Conservation (phyloP, 2,329 filamentous ascomycete species). For the Ascochyta lentis region DNA sequence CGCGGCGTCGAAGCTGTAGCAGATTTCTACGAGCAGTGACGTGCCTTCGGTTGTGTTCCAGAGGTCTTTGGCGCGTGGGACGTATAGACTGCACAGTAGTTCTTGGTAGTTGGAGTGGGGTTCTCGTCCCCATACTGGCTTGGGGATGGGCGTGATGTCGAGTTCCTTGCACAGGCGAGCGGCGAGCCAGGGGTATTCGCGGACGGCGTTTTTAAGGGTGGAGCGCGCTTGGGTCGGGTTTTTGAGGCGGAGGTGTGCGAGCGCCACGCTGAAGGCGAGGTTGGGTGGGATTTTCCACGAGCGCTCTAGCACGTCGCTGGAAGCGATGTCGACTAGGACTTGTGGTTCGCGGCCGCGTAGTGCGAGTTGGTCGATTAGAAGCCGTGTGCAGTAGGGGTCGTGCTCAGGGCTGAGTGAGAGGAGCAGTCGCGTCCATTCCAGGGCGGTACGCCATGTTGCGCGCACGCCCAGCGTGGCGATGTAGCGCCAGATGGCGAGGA, state of each 20-base stretch:
- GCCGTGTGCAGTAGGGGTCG: constrained; percentile 83
- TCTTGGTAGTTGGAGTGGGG: constrained; percentile 69
- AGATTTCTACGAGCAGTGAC: constrained; percentile 72
- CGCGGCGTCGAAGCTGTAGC: constrained; percentile 55
- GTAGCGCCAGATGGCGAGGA: constrained; percentile 88
- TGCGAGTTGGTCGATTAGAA: constrained; percentile 83
- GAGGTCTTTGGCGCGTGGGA: constrained; percentile 76
- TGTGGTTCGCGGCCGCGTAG: constrained; percentile 79
- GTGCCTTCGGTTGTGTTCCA: constrained; percentile 82
- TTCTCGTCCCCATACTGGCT: constrained; percentile 80
- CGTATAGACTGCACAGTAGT: constrained; percentile 78
- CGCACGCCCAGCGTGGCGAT: constrained; percentile 84
- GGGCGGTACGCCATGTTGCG: constrained; percentile 90
- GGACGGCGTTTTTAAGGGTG: constrained; percentile 71
- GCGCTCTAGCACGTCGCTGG: constrained; percentile 54
- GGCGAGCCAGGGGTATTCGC: constrained; percentile 83
- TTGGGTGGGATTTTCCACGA: constrained; percentile 68
- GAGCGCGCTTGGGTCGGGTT: constrained; percentile 70
- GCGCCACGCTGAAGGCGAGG: constrained; percentile 75
- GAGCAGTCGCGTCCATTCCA: constrained; percentile 91
- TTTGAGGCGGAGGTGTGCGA: constrained; percentile 76
- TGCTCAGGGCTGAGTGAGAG: constrained; percentile 72
- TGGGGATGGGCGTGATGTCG: constrained; percentile 75
- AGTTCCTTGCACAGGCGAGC: constrained; percentile 80
- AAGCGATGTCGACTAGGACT: constrained; percentile 76